Evolutionary conservation across 192 early-diverging fungal species (phyloP).

Genomic region (Haplosporangium gracile): DNA sequence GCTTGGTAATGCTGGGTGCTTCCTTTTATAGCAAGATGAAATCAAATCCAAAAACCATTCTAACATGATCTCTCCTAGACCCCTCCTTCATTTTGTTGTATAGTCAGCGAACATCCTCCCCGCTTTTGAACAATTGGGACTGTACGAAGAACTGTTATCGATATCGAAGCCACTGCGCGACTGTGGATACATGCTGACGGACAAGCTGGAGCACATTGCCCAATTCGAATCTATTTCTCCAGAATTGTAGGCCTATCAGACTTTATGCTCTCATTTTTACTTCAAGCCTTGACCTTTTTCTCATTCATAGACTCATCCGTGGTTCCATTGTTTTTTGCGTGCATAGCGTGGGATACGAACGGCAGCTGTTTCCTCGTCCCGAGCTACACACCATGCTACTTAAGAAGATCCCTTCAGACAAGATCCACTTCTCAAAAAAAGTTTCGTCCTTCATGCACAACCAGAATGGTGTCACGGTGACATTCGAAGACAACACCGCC

Average conservation of each 20-base stretch:
- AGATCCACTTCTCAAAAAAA: constrained; percentile 22
- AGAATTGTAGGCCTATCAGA: neutral
- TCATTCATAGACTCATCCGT: too few relatives aligned
- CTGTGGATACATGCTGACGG: neutral
- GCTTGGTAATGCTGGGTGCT: neutral
- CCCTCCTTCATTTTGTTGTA: neutral
- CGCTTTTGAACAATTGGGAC: neutral
- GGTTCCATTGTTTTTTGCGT: too few relatives aligned
- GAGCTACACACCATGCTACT: constrained; percentile 7
- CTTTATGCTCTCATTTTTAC: too few relatives aligned
- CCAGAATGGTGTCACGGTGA: neutral
- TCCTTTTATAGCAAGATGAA: neutral
- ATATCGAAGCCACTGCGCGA: neutral
- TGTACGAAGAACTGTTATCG: neutral
- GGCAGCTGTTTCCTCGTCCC: constrained; percentile 15
- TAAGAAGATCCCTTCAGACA: neutral
- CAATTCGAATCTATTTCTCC: neutral
- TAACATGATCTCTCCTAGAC: neutral
- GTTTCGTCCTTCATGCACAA: neutral
- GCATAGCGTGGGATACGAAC: neutral
- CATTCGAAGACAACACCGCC: constrained; percentile 5
- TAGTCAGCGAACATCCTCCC: neutral
- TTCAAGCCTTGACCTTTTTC: neutral
- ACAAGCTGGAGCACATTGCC: neutral
- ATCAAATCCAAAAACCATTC: neutral